Evolutionary conservation across 2,329 filamentous ascomycete genomes (phyloP), one percentile per base, ranked within the genome.

Genomic region (Didymella glomerata): DNA sequence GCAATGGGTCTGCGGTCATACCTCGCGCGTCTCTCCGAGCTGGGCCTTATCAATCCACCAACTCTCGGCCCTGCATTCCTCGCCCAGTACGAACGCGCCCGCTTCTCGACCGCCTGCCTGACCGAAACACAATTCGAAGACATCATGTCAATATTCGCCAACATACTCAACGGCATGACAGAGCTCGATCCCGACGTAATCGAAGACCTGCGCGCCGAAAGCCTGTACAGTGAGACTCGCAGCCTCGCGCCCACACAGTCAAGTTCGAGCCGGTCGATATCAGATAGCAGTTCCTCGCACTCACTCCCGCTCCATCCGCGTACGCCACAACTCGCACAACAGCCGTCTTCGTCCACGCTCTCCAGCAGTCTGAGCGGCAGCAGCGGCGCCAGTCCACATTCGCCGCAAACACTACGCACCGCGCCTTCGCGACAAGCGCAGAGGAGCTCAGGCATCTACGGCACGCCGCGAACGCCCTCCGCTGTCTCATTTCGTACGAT

Each of bases 71-170:
- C 80, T 3, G 77, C 80, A 2, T 99, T 98, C 72, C 79, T 97
- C 20, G 77, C 83, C 1, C 80, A 86, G 20, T 99, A 97, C 78
- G 95, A 98, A 78, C 82, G 86, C 57, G 92, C 93, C 2, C 88
- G 94, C 40, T 99, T 96, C 79, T 93, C 91, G 2, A 86, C 85
- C 0, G 80, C 82, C 5, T 85, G 89, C 1, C 80, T 97, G 4
- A 84, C 86, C 2, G 89, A 93, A 66, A 70, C 78, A 0, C 84
- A 89, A 50, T 98, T 99, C 73, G 84, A 90, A 36, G 80, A 84
- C 22, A 81, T 97, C 28, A 97, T 97, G 92, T 85, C 88, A 56
- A 82, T 91, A 25, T 97, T 98, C 76, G 90, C 93, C 2, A 87
- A 90, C 52, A 81, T 98, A 0, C 80, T 98, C 14, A 86, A 90